A percentile compares a stretch with the other conserved stretches of the same genome.
phyloP scores from a whole-genome alignment of 2,329 filamentous ascomycete species.

The Fusarium sp. region DNA sequence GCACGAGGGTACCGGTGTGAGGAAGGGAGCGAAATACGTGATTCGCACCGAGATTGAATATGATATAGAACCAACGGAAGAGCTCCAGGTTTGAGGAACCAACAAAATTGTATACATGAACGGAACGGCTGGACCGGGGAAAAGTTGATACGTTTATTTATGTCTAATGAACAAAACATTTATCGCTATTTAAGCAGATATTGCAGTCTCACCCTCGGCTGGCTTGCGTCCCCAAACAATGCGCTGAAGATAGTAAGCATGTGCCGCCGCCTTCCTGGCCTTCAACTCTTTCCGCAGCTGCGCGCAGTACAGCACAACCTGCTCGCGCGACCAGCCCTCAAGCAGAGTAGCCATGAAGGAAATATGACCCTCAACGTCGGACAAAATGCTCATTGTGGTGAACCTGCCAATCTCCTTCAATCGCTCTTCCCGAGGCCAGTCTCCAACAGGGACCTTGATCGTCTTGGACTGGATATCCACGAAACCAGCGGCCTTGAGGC shows the following conservation, averaged over 20 bases:
- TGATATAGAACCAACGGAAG: conserved; percentile 63
- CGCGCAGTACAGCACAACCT: conserved; percentile 52
- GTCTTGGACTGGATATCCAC: conserved; percentile 42
- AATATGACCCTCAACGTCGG: conserved; percentile 54
- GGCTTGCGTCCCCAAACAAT: conserved; percentile 47
- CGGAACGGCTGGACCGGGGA: conserved; percentile 25
- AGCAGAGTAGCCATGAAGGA: conserved; percentile 53
- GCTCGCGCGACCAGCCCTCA: conserved; percentile 53
- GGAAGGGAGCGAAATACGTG: conserved; percentile 76
- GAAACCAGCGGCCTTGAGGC: conserved; percentile 35
- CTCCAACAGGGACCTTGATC: conserved; percentile 40
- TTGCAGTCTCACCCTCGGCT: background rate
- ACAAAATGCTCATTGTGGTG: conserved; percentile 51
- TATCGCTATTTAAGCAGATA: conserved; percentile 4
- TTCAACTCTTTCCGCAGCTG: conserved; percentile 52
- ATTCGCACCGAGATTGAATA: conserved; percentile 80
- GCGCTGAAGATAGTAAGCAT: conserved; percentile 50
- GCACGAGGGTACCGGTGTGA: conserved; percentile 78
- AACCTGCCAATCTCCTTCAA: conserved; percentile 46
- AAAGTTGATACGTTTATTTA: conserved; percentile 28
- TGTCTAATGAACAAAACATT: conserved; percentile 25
- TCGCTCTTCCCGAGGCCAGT: conserved; percentile 37
- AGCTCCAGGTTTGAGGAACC: conserved; percentile 3
- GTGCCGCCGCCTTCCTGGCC: conserved; percentile 39
- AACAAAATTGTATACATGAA: conserved; percentile 12